These are phyloP conservation scores for Adenanthera pavonina DNA, from an alignment of 306 rosid species.

Conservation along the genomic window DNA sequence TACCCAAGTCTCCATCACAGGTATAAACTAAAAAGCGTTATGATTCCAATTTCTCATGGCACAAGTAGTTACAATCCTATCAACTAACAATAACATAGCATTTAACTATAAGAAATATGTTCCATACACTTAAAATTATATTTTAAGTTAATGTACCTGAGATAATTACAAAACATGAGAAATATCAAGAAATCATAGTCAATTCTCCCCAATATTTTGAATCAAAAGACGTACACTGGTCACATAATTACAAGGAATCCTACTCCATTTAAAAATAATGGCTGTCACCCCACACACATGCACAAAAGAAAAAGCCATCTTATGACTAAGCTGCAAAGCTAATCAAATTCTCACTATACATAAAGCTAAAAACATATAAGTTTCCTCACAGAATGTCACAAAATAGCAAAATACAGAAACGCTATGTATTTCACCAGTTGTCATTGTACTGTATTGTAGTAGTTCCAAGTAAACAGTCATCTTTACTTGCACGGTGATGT, in stretches of 20 bases:
- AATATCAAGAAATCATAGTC: constrained; percentile 14
- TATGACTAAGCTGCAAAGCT: not conserved
- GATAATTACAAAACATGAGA: constrained; percentile 12
- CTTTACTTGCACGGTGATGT: not conserved
- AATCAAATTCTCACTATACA: constrained; percentile 25
- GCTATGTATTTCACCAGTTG: not conserved
- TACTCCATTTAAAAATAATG: constrained; percentile 17
- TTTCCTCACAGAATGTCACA: constrained; percentile 22
- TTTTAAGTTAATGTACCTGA: not conserved
- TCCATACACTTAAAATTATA: constrained; percentile 20
- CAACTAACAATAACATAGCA: constrained; percentile 15
- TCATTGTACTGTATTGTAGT: not conserved
- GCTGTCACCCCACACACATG: not conserved
- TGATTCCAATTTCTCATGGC: not conserved
- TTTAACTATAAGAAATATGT: not conserved
- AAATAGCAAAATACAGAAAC: constrained; percentile 15
- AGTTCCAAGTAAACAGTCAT: not conserved
- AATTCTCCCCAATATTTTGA: constrained; percentile 28
- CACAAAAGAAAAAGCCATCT: not conserved
- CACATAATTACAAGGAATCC: constrained; percentile 12
- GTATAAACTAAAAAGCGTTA: not conserved
- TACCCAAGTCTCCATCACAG: too few relatives aligned
- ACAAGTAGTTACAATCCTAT: not conserved
- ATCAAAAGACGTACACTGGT: constrained; percentile 23
- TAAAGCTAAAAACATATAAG: constrained; percentile 20